Evolutionary conservation across 805 yeast species (phyloP).

Genomic region (Candida ficus): DNA sequence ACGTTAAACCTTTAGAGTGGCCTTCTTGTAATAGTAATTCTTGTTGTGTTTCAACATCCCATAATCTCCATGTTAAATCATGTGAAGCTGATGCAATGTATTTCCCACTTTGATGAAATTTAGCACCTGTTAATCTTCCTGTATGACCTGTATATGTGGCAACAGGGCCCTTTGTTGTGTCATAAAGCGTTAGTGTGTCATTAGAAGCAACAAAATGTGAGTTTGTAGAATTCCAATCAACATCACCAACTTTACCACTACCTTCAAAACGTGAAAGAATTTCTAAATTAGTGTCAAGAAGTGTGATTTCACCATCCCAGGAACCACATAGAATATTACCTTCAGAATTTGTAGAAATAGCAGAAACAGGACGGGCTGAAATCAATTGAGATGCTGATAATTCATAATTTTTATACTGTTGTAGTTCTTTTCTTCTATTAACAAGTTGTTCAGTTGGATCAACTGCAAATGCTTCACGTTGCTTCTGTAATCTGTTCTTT

Average conservation of each 20-base stretch:
- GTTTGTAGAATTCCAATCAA: conserved; percentile 70
- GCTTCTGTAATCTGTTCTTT: conserved; percentile 32
- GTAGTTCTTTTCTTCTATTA: conserved; percentile 39
- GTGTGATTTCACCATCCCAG: conserved; percentile 72
- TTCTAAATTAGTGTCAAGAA: too few relatives aligned
- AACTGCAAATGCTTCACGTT: conserved; percentile 26
- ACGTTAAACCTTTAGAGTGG: conserved; percentile 66
- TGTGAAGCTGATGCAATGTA: conserved; percentile 67
- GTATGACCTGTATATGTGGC: conserved; percentile 41
- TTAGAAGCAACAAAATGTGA: conserved; percentile 47
- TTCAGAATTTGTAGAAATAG: too few relatives aligned
- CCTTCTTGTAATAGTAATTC: conserved; percentile 77
- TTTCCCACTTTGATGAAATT: conserved; percentile 59
- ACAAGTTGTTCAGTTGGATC: conserved; percentile 40
- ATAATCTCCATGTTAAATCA: conserved; percentile 83
- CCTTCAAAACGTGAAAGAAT: too few relatives aligned
- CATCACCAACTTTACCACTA: conserved; percentile 61
- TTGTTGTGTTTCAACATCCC: conserved; percentile 56
- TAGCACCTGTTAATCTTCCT: conserved; percentile 51
- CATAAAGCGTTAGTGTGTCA: too few relatives aligned
- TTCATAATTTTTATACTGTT: conserved; percentile 31
- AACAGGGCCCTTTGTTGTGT: too few relatives aligned
- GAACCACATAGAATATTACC: conserved; percentile 76
- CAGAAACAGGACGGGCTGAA: conserved; percentile 66
- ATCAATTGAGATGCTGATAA: conserved; percentile 66